Evolutionary conservation across 2,329 filamentous ascomycete genomes (phyloP).

Genomic region (Uncinocarpus reesii): DNA sequence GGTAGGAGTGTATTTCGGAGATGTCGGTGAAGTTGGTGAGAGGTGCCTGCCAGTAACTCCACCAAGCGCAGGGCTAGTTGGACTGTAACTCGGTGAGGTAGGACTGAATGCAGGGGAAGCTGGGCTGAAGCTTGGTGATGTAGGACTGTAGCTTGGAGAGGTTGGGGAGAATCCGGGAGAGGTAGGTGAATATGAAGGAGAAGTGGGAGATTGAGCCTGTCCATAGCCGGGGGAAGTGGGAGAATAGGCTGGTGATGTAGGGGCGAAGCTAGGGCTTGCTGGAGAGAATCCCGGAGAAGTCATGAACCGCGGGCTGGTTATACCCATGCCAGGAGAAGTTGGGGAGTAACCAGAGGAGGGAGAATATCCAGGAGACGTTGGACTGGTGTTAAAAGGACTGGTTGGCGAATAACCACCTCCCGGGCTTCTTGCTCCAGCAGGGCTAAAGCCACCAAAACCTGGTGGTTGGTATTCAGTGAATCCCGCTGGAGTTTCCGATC

Average conservation of each 20-base stretch:
- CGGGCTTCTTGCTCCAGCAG: conserved; percentile 58
- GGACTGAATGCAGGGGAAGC: conserved; percentile 45
- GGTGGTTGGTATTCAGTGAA: conserved; percentile 58
- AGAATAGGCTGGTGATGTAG: conserved; percentile 56
- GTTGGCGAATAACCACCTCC: conserved; percentile 51
- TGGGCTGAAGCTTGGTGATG: conserved; percentile 47
- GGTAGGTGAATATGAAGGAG: conserved; percentile 44
- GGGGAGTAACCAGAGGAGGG: conserved; percentile 59
- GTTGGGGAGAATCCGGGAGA: conserved; percentile 49
- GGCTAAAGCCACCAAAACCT: conserved; percentile 58
- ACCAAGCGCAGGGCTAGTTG: conserved; percentile 42
- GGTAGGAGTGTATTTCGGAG: conserved; percentile 47
- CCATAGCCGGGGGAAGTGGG: conserved; percentile 36
- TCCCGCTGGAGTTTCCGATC: conserved; percentile 48
- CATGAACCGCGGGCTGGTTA: conserved; percentile 47
- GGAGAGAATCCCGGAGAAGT: conserved; percentile 47
- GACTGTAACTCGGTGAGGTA: conserved; percentile 50
- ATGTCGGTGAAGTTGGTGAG: conserved; percentile 40
- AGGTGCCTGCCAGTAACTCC: conserved; percentile 32
- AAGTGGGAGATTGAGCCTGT: conserved; percentile 58
- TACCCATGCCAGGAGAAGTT: conserved; percentile 57
- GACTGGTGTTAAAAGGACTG: conserved; percentile 65
- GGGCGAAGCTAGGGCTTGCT: conserved; percentile 44
- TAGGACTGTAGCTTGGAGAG: conserved; percentile 51
- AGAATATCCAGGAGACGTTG: conserved; percentile 58